Evolutionary conservation across 495 filamentous ascomycete species (phyloP).

Genomic region (Penicillium subrubescens): DNA sequence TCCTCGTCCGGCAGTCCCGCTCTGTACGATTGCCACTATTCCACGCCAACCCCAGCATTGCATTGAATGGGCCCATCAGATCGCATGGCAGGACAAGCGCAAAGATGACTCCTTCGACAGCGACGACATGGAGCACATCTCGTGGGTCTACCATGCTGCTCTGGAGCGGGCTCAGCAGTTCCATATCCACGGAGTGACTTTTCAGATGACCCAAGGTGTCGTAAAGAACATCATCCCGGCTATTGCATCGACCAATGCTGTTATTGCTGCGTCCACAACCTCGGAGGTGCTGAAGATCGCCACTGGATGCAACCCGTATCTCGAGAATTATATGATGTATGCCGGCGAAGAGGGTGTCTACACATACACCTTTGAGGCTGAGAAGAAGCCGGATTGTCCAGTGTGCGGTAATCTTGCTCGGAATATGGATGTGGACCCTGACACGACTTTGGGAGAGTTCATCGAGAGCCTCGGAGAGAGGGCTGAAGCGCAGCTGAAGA

Average conservation of each 20-base stretch:
- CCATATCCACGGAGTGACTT: slow-evolving; percentile 90
- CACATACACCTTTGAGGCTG: slow-evolving; percentile 93
- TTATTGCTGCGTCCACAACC: slow-evolving; percentile 92
- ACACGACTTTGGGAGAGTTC: slow-evolving; percentile 78
- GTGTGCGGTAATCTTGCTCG: slow-evolving; percentile 86
- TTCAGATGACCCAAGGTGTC: slow-evolving; percentile 94
- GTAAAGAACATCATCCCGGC: slow-evolving; percentile 99
- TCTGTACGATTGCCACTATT: slow-evolving; percentile 96
- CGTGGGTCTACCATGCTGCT: slow-evolving; percentile 91
- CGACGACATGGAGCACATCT: slow-evolving; percentile 95
- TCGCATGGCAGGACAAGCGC: slow-evolving; percentile 66
- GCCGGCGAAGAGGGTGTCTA: slow-evolving; percentile 93
- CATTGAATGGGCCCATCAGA: slow-evolving; percentile 98
- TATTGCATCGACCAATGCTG: slow-evolving; percentile 96
- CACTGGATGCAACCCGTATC: slow-evolving; percentile 74
- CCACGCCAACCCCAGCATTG: slow-evolving; percentile 97
- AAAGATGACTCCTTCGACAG: slow-evolving; percentile 76
- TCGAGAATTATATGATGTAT: slow-evolving; percentile 99
- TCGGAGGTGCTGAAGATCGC: slow-evolving; percentile 97
- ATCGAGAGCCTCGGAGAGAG: slow-evolving; percentile 81
- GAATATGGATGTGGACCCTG: slow-evolving; percentile 67
- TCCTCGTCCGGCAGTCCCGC: slow-evolving; percentile 87
- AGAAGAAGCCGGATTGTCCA: slow-evolving; percentile 90
- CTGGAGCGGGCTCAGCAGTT: slow-evolving; percentile 80
- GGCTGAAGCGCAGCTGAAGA: slow-evolving; percentile 86